Base-by-base conservation (phyloP, 768 basidiomycete genomes). In the Suillus americanus region DNA sequence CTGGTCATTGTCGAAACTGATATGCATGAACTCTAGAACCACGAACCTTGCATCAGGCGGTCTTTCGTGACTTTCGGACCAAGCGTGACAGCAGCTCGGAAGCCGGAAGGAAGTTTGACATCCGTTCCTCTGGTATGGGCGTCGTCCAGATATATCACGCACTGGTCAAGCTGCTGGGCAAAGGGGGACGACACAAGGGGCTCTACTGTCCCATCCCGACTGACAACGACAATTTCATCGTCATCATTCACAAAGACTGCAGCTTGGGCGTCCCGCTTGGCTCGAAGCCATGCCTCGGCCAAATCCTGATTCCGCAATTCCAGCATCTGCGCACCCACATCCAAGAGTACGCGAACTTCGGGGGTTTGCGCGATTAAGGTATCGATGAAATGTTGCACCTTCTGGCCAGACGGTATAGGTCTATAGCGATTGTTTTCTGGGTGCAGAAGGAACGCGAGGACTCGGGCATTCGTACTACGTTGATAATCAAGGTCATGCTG, bases 31-130 rank as follows among this genome's bases (percentile, higher is more conserved):
- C 8, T 18, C 25, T 51, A 5, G 2, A 2, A 28, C 18, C 3
- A 28, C 50, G 25, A 51, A 51, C 50, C 50, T 51, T 51, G 50
- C 25, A 3, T 28, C 25, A 51, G 68, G 46, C 80, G 73, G 70
- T 85, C 85, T 64, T 85, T 85, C 1, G 80, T 82, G 14, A 85
- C 70, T 63, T 80, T 83, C 6, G 79, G 79, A 0, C 84, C 84
- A 1, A 85, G 69, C 1, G 83, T 84, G 8, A 85, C 82, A 6
- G 78, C 81, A 9, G 83, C 82, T 9, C 79, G 76, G 33, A 73
- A 78, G 16, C 73, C 61, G 3, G 40, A 54, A 0, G 83, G 84
- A 40, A 85, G 70, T 45, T 80, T 84, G 13, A 85, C 70, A 51
- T 51, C 50, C 16, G 50, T 51, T 51, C 50, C 50, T 9, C 50